Base-by-base conservation (phyloP, 2,329 filamentous ascomycete species). In the Trichoderma arundinaceum region DNA sequence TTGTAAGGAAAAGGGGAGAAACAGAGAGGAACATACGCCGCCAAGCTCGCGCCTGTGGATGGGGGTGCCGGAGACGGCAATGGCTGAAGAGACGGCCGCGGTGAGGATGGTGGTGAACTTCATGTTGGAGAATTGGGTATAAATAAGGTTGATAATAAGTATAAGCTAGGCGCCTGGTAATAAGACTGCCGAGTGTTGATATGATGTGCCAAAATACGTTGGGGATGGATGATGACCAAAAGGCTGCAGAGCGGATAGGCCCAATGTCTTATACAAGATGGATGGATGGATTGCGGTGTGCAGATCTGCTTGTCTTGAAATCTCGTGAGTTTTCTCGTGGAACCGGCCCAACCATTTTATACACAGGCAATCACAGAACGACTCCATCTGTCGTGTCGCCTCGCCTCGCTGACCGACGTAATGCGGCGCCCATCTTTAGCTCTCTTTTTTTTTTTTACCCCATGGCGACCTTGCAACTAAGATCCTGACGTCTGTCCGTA, bases 11-110 rank as follows among this genome's bases (percentile, higher is more conserved):
- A 39, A 43, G 57, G 17, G 38, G 22, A 19, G 22, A 10, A 9
- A 49, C n/a, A 19, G 2, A 3, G 28, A 32, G 32, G 39, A 10
- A 80, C 82, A 71, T 80, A 84, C 82, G 71, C 81, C 82, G 64
- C 82, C 82, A 7, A 82, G 28, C 39, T 79, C 74, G 59, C 81
- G 78, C 74, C 80, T 83, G 12, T 74, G 67, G 63, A 80, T 66
- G 8, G 77, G 76, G 17, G 70, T 71, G 48, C 74, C 73, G 7
- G 71, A 70, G 9, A 71, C 71, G 13, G 66, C 64, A 32, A 71
- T 38, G 33, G 70, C 70, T 28, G 71, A 73, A 44, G 69, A 43
- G 4, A 72, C 44, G 43, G 68, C 65, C n/a, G 66, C 46, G 28
- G 70, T 61, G 64, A 72, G 49, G 38, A 73, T 22, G 19, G 68